Percentiles rank a stretch among this genome's conserved stretches.
phyloP scores from a whole-genome alignment of 2,329 filamentous ascomycete species.

The Septoria linicola region DNA sequence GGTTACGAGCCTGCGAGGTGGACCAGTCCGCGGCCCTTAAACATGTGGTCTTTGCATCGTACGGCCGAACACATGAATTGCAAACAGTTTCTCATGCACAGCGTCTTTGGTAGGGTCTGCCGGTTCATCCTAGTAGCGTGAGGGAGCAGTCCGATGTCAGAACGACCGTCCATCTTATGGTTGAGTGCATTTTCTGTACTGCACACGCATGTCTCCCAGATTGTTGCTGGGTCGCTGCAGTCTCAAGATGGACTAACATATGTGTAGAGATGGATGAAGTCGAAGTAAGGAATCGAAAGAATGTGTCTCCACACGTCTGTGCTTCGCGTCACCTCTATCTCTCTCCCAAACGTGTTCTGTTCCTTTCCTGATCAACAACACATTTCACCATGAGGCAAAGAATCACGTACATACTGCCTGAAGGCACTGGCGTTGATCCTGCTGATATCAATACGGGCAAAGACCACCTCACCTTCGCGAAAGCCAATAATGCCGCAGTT shows the following conservation, averaged over 20 bases:
- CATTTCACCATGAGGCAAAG: conserved; percentile 64
- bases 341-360: not conserved
- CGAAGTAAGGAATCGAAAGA: too few relatives aligned
- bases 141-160: too few relatives aligned
- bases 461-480: conserved; percentile 56
- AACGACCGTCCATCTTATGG: too few relatives aligned
- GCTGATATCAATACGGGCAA: conserved; percentile 59
- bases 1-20: not conserved
- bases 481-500: conserved; percentile 62
- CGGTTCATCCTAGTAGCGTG: too few relatives aligned
- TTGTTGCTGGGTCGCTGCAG: too few relatives aligned
- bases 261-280: too few relatives aligned
- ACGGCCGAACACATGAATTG: not conserved
- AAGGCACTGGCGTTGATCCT: conserved; percentile 65
- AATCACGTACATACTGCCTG: conserved; percentile 69
- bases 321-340: not conserved
- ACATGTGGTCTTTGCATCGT: not conserved
- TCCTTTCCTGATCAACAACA: not conserved
- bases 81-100: not conserved
- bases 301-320: too few relatives aligned
- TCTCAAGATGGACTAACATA: too few relatives aligned
- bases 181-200: too few relatives aligned
- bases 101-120: not conserved
- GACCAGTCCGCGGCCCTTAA: not conserved
- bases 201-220: too few relatives aligned